A percentile compares a stretch with the other conserved stretches of the same genome.
phyloP scores from a whole-genome alignment of 1,139 yeast species.

The Geotrichum macrosporum region DNA sequence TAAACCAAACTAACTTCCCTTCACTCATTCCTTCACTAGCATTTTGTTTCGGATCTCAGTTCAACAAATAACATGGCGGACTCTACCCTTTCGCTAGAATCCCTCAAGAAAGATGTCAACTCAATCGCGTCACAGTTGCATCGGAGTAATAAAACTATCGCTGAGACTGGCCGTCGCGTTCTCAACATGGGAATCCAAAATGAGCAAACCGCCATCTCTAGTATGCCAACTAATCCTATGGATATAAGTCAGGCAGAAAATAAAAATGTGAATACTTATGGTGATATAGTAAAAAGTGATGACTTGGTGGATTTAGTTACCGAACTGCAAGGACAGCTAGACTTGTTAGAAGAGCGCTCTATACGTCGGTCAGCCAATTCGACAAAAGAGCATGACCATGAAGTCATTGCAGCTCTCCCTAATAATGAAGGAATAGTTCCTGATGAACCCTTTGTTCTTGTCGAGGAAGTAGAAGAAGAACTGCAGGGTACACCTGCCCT shows the following conservation, averaged over 20 bases:
- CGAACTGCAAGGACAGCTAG: constrained; percentile 83
- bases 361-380: constrained; percentile 36
- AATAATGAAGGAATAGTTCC: constrained; percentile 75
- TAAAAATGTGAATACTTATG: constrained; percentile 15
- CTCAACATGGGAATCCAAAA: constrained; percentile 60
- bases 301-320: constrained; percentile 82
- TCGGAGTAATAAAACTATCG: constrained; percentile 38
- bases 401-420: constrained; percentile 51
- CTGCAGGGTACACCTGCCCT: neutral
- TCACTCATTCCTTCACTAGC: neutral
- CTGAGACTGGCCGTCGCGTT: constrained; percentile 73
- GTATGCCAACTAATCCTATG: constrained; percentile 13
- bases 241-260: neutral
- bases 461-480: constrained; percentile 29
- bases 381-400: constrained; percentile 38
- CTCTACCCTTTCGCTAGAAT: constrained; percentile 7
- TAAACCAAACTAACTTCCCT: neutral
- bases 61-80: constrained; percentile 1
- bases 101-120: constrained; percentile 28
- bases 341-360: constrained; percentile 42
- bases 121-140: constrained; percentile 32
- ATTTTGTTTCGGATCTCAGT: neutral
- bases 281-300: constrained; percentile 62
- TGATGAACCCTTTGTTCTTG: constrained; percentile 29
- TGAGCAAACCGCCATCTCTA: constrained; percentile 37